These are phyloP conservation scores for Hygrophorus pudorinus DNA, from an alignment of 768 basidiomycete genomes.

Conservation along the genomic window DNA sequence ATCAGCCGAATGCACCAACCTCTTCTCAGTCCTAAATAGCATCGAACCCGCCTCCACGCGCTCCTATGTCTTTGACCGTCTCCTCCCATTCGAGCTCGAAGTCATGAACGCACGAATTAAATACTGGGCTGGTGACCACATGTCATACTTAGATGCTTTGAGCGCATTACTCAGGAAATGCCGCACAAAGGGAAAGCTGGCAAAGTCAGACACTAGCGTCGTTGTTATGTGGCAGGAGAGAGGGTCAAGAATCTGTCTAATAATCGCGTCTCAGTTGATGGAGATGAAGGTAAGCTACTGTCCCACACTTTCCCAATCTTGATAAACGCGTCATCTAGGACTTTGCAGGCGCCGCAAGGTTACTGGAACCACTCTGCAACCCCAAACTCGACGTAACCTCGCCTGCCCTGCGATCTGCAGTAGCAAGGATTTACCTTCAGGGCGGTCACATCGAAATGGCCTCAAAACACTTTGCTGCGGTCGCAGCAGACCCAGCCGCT, in stretches of 20 bases:
- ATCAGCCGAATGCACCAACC: slow-evolving; percentile 74
- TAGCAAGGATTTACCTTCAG: slow-evolving; percentile 70
- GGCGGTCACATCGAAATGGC: slow-evolving; percentile 56
- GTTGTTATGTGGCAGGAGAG: slow-evolving; percentile 79
- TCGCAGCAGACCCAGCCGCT: slow-evolving; percentile 33
- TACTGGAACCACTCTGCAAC: slow-evolving; percentile 59
- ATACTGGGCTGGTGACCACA: slow-evolving; percentile 76
- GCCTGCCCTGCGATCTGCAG: slow-evolving; percentile 53
- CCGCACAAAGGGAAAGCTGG: slow-evolving; percentile 37
- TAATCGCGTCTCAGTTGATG: slow-evolving; percentile 71
- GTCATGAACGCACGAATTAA: slow-evolving; percentile 66
- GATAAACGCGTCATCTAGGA: slow-evolving; percentile 35
- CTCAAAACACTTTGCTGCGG: slow-evolving; percentile 43
- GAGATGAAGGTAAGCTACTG: slow-evolving; percentile 64
- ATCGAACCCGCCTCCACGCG: slow-evolving; percentile 45
- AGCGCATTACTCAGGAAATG: slow-evolving; percentile 53
- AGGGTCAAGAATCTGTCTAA: slow-evolving; percentile 62
- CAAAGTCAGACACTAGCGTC: slow-evolving; percentile 24
- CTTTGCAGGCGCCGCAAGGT: slow-evolving; percentile 51
- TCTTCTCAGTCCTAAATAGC: slow-evolving; percentile 59
- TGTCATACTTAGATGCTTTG: slow-evolving; percentile 73
- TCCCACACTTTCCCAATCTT: neutral
- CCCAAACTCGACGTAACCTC: slow-evolving; percentile 29
- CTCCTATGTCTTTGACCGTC: slow-evolving; percentile 46
- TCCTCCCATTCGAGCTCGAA: slow-evolving; percentile 52